Conservation (phyloP, 108 stramenopile genomes). For the Stephanodiscus triporus region DNA sequence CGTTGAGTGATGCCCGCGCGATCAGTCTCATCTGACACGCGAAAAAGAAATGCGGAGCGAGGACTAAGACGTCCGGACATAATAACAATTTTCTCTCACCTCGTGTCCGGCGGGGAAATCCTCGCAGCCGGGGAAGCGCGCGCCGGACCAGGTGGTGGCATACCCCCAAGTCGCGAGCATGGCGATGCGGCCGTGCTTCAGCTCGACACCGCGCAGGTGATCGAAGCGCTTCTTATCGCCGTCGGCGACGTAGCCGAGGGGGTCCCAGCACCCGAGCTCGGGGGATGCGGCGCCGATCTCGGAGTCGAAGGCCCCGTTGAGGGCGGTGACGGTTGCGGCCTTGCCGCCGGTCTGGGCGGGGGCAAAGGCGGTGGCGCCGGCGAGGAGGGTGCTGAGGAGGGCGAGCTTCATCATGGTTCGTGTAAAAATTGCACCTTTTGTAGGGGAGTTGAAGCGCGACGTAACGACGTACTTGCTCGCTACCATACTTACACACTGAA, state of each 20-base stretch:
- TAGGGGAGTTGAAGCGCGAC: no score
- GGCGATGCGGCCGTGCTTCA: conserved; percentile 72
- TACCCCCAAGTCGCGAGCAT: conserved; percentile 72
- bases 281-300: conserved; percentile 55
- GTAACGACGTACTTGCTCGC: no score
- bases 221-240: conserved; percentile 56
- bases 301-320: conserved; percentile 43
- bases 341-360: conserved; percentile 22
- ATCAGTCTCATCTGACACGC: not conserved
- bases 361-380: conserved; percentile 51
- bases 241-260: conserved; percentile 51
- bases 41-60: no score
- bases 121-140: conserved; percentile 49
- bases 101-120: conserved; percentile 44
- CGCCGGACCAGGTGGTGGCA: conserved; percentile 52
- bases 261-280: conserved; percentile 60
- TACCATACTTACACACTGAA: not conserved
- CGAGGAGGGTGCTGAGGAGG: conserved; percentile 51
- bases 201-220: conserved; percentile 56
- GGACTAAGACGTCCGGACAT: not conserved
- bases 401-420: conserved; percentile 51
- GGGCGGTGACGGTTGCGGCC: conserved; percentile 18
- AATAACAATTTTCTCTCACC: not conserved
- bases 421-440: not conserved
- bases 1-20: not conserved